phyloP scores from a whole-genome alignment of 2,329 filamentous ascomycete genomes.

The Fusarium graminum region DNA sequence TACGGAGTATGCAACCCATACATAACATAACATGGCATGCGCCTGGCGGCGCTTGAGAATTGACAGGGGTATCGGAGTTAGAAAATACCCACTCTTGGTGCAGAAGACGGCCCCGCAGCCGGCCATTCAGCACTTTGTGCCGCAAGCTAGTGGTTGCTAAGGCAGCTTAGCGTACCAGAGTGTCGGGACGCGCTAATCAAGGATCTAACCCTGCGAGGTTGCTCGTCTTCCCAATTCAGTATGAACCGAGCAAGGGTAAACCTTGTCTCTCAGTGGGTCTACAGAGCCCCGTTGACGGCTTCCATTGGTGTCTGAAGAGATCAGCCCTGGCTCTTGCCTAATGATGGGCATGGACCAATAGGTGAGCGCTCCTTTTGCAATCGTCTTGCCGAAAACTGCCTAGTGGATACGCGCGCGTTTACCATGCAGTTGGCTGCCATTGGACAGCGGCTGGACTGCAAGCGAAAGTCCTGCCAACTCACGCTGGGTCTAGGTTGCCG shows the following conservation, averaged over 20 bases:
- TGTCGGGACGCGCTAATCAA: conserved; percentile 55
- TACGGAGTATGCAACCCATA: conserved; percentile 42
- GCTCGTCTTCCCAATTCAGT: conserved; percentile 18
- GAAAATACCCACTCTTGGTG: conserved; percentile 8
- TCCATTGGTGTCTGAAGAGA: conserved; percentile 37
- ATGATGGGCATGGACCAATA: conserved; percentile 42
- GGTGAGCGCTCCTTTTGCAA: conserved; percentile 43
- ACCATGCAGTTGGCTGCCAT: conserved; percentile 44
- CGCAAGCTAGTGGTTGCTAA: conserved; percentile 35
- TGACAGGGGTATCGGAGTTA: conserved; percentile 44
- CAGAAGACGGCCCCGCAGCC: conserved; percentile 40
- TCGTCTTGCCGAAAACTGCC: conserved; percentile 36
- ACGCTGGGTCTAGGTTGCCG: conserved; percentile 32
- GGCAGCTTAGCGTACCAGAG: conserved; percentile 53
- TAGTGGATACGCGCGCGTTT: conserved; percentile 51
- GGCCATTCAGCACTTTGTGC: conserved; percentile 48
- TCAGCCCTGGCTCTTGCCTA: conserved; percentile 25
- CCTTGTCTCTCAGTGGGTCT: conserved; percentile 13
- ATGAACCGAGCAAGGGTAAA: conserved; percentile 24
- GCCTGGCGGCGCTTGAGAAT: conserved; percentile 38
- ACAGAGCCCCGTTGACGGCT: not conserved
- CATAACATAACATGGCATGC: conserved; percentile 39
- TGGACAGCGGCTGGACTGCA: conserved; percentile 51
- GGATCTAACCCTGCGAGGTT: conserved; percentile 8
- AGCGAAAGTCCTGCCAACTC: conserved; percentile 52